These are phyloP conservation scores for Aspergillus candidus DNA, from an alignment of 2,329 filamentous ascomycete species.

Conservation along the genomic window DNA sequence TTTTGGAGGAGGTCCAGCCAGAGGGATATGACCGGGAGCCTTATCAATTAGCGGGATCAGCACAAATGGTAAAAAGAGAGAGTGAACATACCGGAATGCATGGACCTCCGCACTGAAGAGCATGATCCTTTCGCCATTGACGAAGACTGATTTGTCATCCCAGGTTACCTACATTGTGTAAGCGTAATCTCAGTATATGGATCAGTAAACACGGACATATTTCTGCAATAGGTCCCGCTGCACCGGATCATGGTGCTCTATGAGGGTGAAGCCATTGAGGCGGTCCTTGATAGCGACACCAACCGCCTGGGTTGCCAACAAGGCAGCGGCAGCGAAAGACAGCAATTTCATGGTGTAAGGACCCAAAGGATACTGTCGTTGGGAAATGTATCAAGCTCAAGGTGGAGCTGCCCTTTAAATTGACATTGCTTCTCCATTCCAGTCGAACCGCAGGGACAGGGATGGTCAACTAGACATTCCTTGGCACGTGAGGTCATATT, in stretches of 20 bases:
- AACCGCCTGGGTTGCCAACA: conserved; percentile 41
- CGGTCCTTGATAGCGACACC: conserved; percentile 47
- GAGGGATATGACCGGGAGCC: conserved; percentile 55
- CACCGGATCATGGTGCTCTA: conserved; percentile 29
- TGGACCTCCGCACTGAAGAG: conserved; percentile 71
- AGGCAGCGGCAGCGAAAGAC: conserved; percentile 25
- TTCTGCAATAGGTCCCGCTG: conserved; percentile 50
- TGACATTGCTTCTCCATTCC: too few relatives aligned
- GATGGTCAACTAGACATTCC: too few relatives aligned
- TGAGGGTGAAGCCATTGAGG: conserved; percentile 44
- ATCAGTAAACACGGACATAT: conserved; percentile 41
- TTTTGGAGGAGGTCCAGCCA: conserved; percentile 76
- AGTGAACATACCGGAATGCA: conserved; percentile 49
- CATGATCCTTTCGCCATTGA: conserved; percentile 63
- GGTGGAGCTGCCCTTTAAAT: too few relatives aligned
- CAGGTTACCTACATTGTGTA: conserved; percentile 52
- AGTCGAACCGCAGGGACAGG: too few relatives aligned
- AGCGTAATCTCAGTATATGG: neutral
- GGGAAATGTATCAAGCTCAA: too few relatives aligned
- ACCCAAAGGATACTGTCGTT: too few relatives aligned
- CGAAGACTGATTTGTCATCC: conserved; percentile 65
- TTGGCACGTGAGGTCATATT: too few relatives aligned
- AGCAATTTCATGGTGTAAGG: conserved; percentile 34
- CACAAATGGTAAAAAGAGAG: neutral
- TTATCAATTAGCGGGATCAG: conserved; percentile 15